Conservation (phyloP, 2,329 filamentous ascomycete species). For the Claviceps humidiphila region DNA sequence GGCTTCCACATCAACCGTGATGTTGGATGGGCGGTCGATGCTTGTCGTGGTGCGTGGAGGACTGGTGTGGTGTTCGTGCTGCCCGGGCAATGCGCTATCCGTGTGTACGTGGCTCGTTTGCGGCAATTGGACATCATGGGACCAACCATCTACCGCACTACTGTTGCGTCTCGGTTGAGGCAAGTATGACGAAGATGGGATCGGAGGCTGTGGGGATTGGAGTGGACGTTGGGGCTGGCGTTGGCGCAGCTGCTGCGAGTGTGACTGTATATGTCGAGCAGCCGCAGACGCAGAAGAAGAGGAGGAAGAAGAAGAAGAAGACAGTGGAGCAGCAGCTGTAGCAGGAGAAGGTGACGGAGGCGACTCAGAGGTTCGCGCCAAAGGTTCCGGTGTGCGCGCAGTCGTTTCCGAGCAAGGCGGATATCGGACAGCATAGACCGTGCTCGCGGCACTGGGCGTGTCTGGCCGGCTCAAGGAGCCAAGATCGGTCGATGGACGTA, state of each 20-base stretch:
- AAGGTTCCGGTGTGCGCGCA: slow-evolving; percentile 30
- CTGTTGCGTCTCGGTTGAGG: not conserved
- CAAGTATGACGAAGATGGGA: not conserved
- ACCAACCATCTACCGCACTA: slow-evolving; percentile 15
- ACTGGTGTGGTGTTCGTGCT: slow-evolving; percentile 6
- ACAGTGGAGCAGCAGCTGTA: not conserved
- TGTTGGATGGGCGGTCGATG: slow-evolving; percentile 7
- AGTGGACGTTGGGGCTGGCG: slow-evolving; percentile 6
- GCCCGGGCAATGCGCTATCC: slow-evolving; percentile 13
- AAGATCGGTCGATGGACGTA: slow-evolving; percentile 38
- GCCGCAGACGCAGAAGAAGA: not conserved
- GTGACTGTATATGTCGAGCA: not conserved
- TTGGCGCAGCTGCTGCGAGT: not conserved
- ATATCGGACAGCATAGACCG: slow-evolving; percentile 49
- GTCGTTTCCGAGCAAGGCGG: slow-evolving; percentile 42
- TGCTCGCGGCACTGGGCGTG: slow-evolving; percentile 50
- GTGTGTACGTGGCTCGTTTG: slow-evolving; percentile 14
- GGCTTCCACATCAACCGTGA: slow-evolving; percentile 16
- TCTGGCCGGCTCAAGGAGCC: slow-evolving; percentile 49
- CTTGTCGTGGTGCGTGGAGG: slow-evolving; percentile 9
- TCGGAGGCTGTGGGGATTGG: not conserved
- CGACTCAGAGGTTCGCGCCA: slow-evolving; percentile 26
- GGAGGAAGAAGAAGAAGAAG: slow-evolving; percentile 1
- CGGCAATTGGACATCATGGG: slow-evolving; percentile 21
- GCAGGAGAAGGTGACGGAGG: slow-evolving; percentile 6